Percentiles rank a stretch among this genome's conserved stretches.
These are phyloP conservation scores for Umbellularia californica DNA, from an alignment of 164 flowering plant genomes.

Conservation along the genomic window DNA sequence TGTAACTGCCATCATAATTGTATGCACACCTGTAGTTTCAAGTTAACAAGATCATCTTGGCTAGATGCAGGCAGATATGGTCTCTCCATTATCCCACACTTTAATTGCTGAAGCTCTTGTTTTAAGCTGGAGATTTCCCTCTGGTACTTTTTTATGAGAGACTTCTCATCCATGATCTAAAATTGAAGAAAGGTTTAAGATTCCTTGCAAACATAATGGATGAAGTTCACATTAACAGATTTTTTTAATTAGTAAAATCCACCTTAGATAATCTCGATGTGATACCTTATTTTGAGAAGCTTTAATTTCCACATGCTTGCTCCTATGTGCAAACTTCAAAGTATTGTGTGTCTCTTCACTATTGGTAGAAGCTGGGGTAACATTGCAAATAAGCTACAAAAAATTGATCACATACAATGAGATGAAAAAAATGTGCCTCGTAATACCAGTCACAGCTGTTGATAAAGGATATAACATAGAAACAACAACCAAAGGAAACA, in stretches of 20 bases:
- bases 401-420: neutral
- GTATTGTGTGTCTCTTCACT: slow-evolving; percentile 86
- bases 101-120: slow-evolving; percentile 68
- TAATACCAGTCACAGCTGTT: neutral
- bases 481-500: slow-evolving; percentile 2
- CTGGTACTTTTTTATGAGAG: slow-evolving; percentile 84
- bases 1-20: neutral
- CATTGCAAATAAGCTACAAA: slow-evolving; percentile 74
- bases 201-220: neutral
- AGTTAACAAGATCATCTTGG: slow-evolving; percentile 67
- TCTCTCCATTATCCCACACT: slow-evolving; percentile 56
- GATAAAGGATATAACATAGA: neutral
- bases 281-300: slow-evolving; percentile 81
- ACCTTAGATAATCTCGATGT: slow-evolving; percentile 1
- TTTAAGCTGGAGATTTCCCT: slow-evolving; percentile 66
- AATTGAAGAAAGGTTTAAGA: neutral
- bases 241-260: neutral
- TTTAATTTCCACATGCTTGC: slow-evolving; percentile 69
- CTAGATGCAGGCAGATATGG: slow-evolving; percentile 37
- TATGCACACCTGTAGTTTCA: slow-evolving; percentile 74
- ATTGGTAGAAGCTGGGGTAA: slow-evolving; percentile 85
- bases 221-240: neutral
- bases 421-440: neutral
- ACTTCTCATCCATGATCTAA: slow-evolving; percentile 85
- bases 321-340: slow-evolving; percentile 72